Base-by-base conservation (phyloP, 768 basidiomycete species). In the Symmetrospora coprosmae region DNA sequence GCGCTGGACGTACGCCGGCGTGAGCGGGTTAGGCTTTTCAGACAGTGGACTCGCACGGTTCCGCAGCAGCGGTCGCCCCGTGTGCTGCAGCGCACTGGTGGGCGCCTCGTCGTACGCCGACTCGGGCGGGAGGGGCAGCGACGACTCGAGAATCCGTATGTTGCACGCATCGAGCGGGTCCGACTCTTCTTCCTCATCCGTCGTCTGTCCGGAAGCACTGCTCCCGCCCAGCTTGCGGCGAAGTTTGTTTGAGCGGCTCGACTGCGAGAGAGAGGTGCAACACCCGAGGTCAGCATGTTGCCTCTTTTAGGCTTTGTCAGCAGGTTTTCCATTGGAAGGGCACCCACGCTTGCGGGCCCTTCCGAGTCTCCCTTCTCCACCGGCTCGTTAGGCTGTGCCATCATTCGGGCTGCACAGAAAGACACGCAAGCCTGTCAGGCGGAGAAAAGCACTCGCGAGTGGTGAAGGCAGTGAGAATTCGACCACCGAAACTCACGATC, bases 171-270 rank as follows among this genome's bases (percentile, higher is more conserved):
- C 71, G 2, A 86, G 81, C 66, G 66, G 55, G 31, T 70, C 66
- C 35, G 63, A 63, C 41, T 92, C 90, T 61, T 87, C 84, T 67
- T 89, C 86, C 66, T 87, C 86, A 66, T 68, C 65, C 3, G 65
- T 65, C 46, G 67, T 60, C 35, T 69, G 38, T 4, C 21, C 14
- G 25, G 7, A 37, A 8, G 38, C 31, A 4, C 43, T 43, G 6
- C 23, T 56, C 65, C 31, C 46, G 59, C 28, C 61, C 62, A 38
- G 28, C 43, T 63, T 63, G 38, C 61, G 50, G 30, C 49, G 58
- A 0, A 65, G n/a, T 8, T 60, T 60, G 17, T n/a, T 28, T 23
- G 55, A 8, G n/a, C 55, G 55, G n/a, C 21, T 34, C 9, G 49
- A 50, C 49, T 50, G 28, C 30, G 31, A 4, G 33, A 5, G 34